Evolutionary conservation across 2,329 filamentous ascomycete species (phyloP).

Genomic region (Ciborinia camelliae): DNA sequence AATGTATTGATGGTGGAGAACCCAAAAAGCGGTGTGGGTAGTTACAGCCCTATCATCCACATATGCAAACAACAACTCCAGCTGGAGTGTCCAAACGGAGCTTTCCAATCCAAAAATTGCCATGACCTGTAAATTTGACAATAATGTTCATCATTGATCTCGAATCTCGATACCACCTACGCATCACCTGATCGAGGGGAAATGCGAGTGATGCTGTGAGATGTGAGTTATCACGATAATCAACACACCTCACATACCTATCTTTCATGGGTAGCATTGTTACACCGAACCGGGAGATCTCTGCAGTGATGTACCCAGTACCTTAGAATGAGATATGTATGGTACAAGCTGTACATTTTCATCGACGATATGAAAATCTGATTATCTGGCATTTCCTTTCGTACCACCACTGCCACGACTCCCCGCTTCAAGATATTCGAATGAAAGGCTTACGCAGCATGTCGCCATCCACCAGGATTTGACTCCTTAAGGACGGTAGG

Average conservation of each 20-base stretch:
- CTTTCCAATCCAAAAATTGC: conserved; percentile 23
- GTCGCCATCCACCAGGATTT: neutral
- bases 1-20: neutral
- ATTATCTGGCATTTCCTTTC: conserved; percentile 20
- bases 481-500: too few relatives aligned
- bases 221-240: conserved; percentile 26
- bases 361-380: conserved; percentile 1
- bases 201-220: conserved; percentile 26
- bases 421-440: neutral
- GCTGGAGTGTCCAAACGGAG: conserved; percentile 24
- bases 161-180: neutral
- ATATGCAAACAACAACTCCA: neutral
- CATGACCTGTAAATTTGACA: neutral
- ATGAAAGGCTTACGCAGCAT: conserved; percentile 3
- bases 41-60: conserved; percentile 4
- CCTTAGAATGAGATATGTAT: neutral
- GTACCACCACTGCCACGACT: conserved; percentile 13
- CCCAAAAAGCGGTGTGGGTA: conserved; percentile 32
- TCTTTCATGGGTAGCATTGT: conserved; percentile 18
- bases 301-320: neutral
- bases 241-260: conserved; percentile 15
- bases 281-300: conserved; percentile 21
- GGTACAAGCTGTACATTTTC: neutral
- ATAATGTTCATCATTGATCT: neutral
- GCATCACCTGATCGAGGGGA: conserved; percentile 27